Evolutionary conservation across 2,329 filamentous ascomycete species (phyloP), one percentile per base, ranked within the genome.

Genomic region (Alternaria brassicicola): DNA sequence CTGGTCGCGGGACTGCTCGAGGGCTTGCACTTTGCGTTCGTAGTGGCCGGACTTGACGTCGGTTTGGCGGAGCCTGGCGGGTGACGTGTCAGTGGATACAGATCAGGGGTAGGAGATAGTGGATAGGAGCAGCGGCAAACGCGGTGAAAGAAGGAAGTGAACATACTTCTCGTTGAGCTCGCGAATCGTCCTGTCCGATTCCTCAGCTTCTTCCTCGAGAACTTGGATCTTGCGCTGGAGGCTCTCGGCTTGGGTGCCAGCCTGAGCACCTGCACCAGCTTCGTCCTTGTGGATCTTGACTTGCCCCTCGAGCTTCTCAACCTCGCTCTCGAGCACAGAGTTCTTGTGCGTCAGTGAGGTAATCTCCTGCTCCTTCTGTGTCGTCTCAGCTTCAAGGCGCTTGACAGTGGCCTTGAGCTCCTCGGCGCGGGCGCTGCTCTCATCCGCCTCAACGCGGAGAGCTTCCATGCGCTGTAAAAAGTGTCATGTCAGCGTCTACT

Each of bases 21-120:
- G 89, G 74, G 95, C 94, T 82, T 97, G 92, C 71, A 98, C 95
- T 86, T 98, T 98, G 83, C 95, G 95, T 85, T 99, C 95, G 82
- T 94, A 98, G 85, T 99, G 94, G 74, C 94, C 95, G 76, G 94
- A 93, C 86, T 98, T 98, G 83, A 98, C 93, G 79, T 99, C 95
- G 83, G 95, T 97, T 84, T 97, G 93, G 80, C 95, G 93, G 77
- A 98, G 92, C 84, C 95, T 99, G 55, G 45, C 23, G 47, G 21
- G 35, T 52, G 52, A 55, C 47, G 58, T 46, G 64, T 73, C 58
- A 73, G 71, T 62, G 63, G 50, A 43, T 46, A 45, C 38, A 55
- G 50, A 58, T 25, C 33, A 43, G 58, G 55, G 54, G 45, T 35
- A 41, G 25, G 30, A 23, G 36, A 17, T 12, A 25, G 36, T 19